Evolutionary conservation across 2,329 filamentous ascomycete genomes (phyloP).

Genomic region (Penicillium expansum): DNA sequence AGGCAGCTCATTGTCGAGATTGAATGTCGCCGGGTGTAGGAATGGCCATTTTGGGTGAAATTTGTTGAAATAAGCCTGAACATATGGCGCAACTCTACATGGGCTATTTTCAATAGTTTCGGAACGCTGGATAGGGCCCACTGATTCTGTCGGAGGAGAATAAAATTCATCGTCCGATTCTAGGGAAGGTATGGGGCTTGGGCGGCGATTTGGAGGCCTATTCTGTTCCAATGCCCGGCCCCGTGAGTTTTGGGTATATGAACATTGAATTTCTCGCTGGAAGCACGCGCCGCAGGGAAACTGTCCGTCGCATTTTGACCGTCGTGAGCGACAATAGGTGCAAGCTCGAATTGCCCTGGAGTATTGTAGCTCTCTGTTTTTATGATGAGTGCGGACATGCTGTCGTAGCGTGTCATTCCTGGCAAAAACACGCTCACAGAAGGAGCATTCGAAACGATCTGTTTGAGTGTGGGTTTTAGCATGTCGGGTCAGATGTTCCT

Average conservation of each 20-base stretch:
- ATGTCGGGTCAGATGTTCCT: background rate
- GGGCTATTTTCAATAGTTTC: background rate
- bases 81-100: background rate
- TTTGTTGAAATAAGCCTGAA: background rate
- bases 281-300: background rate
- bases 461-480: background rate
- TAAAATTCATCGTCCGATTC: background rate
- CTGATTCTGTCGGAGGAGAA: background rate
- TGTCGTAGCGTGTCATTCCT: background rate
- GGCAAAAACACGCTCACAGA: background rate
- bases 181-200: background rate
- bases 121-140: background rate
- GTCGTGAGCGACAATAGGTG: background rate
- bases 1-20: background rate
- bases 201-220: background rate
- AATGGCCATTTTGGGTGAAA: background rate
- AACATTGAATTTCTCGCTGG: background rate
- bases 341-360: background rate
- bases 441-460: background rate
- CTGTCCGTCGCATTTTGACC: background rate
- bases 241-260: background rate
- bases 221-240: background rate
- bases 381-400: background rate
- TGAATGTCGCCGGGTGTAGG: background rate
- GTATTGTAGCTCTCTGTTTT: background rate